Evolutionary conservation across 345 rosid species (phyloP).

Genomic region (Boechera stricta): DNA sequence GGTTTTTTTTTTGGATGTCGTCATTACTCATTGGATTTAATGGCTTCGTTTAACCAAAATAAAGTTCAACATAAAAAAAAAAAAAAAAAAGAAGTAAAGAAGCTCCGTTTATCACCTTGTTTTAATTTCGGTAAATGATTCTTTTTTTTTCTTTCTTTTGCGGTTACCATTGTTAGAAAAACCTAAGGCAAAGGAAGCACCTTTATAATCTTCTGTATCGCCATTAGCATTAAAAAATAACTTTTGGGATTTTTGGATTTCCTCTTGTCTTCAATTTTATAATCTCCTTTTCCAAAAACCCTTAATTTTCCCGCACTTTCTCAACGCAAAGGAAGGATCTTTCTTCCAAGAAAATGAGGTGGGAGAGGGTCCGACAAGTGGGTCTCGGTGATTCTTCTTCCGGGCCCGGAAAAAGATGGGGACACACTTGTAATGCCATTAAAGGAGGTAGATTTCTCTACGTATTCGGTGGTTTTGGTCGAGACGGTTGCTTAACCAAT

Average conservation of each 20-base stretch:
- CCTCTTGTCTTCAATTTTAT: slow-evolving; percentile 20
- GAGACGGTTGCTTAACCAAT: slow-evolving; percentile 81
- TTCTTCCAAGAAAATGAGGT: slow-evolving; percentile 57
- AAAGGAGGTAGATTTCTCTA: slow-evolving; percentile 86
- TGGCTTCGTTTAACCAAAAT: not conserved
- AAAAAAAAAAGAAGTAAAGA: not conserved
- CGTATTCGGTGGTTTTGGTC: slow-evolving; percentile 90
- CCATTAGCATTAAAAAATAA: slow-evolving; percentile 29
- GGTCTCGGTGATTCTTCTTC: slow-evolving; percentile 42
- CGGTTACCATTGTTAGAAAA: slow-evolving; percentile 21
- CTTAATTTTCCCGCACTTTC: slow-evolving; percentile 47
- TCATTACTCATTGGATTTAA: slow-evolving; percentile 1
- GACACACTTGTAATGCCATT: slow-evolving; percentile 93
- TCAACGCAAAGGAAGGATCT: slow-evolving; percentile 21
- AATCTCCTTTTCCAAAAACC: slow-evolving; percentile 31
- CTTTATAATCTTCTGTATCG: slow-evolving; percentile 43
- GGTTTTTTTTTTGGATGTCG: not conserved
- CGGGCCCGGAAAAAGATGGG: slow-evolving; percentile 96
- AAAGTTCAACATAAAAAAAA: not conserved
- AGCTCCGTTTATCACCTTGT: not conserved
- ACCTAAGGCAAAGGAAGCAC: slow-evolving; percentile 20
- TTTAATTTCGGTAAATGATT: slow-evolving; percentile 11
- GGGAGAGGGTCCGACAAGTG: slow-evolving; percentile 64
- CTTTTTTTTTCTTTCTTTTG: not conserved
- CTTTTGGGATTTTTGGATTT: slow-evolving; percentile 19